Percentiles rank a stretch among this genome's conserved stretches.
phyloP scores from a whole-genome alignment of 805 yeast genomes.

The Brettanomyces naardenensis region DNA sequence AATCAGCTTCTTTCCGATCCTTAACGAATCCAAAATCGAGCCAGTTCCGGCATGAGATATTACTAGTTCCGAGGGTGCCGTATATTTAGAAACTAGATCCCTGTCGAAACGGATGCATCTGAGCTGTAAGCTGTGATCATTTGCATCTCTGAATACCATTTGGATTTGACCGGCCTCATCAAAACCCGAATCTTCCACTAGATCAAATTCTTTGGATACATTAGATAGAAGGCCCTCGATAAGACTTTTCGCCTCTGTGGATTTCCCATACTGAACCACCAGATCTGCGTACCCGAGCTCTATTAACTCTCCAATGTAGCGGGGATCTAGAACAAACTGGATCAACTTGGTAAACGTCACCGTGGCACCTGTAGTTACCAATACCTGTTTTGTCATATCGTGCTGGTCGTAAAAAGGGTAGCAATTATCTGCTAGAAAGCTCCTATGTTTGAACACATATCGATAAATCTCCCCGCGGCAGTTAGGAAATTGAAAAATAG shows the following conservation, averaged over 20 bases:
- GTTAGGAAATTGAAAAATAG: too few relatives aligned
- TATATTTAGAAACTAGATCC: constrained; percentile 31
- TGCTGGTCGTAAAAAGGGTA: background rate
- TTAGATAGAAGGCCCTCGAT: constrained; percentile 6
- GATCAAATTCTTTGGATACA: background rate
- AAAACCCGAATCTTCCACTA: background rate
- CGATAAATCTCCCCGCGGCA: too few relatives aligned
- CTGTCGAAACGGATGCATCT: constrained; percentile 41
- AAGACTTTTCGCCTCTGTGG: constrained; percentile 9
- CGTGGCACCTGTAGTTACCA: constrained; percentile 89
- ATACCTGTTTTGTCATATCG: constrained; percentile 14
- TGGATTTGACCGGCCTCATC: background rate
- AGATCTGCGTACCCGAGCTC: constrained; percentile 31
- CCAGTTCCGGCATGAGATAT: constrained; percentile 93
- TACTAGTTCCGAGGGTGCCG: constrained; percentile 46
- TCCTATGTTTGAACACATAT: background rate
- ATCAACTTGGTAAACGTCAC: constrained; percentile 66
- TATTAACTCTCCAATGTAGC: constrained; percentile 30
- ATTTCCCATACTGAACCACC: constrained; percentile 52
- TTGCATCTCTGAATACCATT: background rate
- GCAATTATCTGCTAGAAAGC: background rate
- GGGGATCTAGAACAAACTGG: constrained; percentile 27
- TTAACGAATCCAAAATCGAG: constrained; percentile 71
- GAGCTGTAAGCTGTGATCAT: constrained; percentile 19
- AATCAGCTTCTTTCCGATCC: constrained; percentile 47